Evolutionary conservation across 768 basidiomycete species (phyloP).

Genomic region (Panellus pusillus): DNA sequence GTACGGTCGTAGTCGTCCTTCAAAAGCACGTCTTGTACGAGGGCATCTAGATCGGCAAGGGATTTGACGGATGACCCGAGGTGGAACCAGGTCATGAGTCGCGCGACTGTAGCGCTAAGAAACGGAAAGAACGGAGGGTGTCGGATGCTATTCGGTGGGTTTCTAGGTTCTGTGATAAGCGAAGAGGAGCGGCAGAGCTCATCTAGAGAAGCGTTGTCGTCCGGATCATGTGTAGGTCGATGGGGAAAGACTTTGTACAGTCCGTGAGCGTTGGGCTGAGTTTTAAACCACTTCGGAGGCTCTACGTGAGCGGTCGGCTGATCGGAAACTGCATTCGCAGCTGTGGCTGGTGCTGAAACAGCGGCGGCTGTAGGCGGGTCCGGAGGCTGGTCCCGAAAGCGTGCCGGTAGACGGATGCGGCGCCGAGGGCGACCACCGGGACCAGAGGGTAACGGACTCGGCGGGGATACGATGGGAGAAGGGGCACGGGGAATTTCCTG

Average conservation of each 20-base stretch:
- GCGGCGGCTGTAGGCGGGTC: background rate
- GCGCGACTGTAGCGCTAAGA: conserved; percentile 23
- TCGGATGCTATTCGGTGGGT: background rate
- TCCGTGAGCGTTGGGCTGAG: background rate
- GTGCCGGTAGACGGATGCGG: background rate
- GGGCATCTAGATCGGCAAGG: conserved; percentile 21
- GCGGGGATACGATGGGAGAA: too few relatives aligned
- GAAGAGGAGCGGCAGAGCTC: background rate
- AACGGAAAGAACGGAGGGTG: conserved; percentile 20
- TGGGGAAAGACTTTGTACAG: conserved; percentile 9
- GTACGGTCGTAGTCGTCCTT: conserved; percentile 24
- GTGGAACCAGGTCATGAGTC: conserved; percentile 28
- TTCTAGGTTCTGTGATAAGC: background rate
- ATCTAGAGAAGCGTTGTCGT: background rate
- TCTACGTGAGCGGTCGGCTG: too few relatives aligned
- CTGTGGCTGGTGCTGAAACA: background rate
- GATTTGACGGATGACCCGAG: too few relatives aligned
- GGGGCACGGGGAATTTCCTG: too few relatives aligned
- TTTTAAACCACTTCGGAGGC: too few relatives aligned
- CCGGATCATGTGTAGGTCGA: conserved; percentile 5
- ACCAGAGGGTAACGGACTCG: too few relatives aligned
- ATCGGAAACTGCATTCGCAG: too few relatives aligned
- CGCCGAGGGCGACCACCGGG: background rate
- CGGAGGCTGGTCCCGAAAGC: background rate
- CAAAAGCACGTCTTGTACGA: conserved; percentile 29